These are phyloP conservation scores for Ampelomyces quisqualis DNA, from an alignment of 2,329 filamentous ascomycete species.

Conservation along the genomic window DNA sequence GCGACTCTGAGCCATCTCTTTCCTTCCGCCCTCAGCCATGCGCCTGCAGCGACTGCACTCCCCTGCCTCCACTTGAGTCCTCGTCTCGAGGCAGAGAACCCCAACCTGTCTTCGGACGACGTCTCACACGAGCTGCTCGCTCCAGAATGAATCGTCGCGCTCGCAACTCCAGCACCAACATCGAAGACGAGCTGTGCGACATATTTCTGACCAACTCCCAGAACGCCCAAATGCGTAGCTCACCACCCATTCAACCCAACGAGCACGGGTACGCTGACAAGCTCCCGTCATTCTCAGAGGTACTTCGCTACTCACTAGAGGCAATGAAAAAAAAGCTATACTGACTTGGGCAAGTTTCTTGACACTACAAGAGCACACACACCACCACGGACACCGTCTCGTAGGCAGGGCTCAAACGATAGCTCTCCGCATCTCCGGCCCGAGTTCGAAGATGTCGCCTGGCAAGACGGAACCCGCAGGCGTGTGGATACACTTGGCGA, in stretches of 20 bases:
- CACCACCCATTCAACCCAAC: slow-evolving; percentile 38
- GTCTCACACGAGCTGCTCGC: background rate
- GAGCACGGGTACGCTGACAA: slow-evolving; percentile 28
- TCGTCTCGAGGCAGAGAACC: background rate
- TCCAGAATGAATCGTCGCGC: background rate
- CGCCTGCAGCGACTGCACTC: no score
- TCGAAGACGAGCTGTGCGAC: background rate
- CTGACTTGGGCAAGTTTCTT: slow-evolving; percentile 27
- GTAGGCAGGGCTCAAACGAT: slow-evolving; percentile 27
- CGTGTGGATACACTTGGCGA: slow-evolving; percentile 31
- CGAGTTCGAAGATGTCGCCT: slow-evolving; percentile 34
- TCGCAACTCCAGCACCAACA: background rate
- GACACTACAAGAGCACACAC: slow-evolving; percentile 31
- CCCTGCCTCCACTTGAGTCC: no score
- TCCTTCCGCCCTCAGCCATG: background rate
- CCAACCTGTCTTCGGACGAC: no score
- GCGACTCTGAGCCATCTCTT: background rate
- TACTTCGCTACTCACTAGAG: slow-evolving; percentile 12
- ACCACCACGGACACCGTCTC: slow-evolving; percentile 37
- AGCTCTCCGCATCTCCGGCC: slow-evolving; percentile 30
- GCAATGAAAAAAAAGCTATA: background rate
- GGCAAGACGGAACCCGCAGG: slow-evolving; percentile 29
- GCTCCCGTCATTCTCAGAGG: slow-evolving; percentile 37
- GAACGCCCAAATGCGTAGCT: slow-evolving; percentile 32
- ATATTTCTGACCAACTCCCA: slow-evolving; percentile 20